Evolutionary conservation across 768 basidiomycete genomes (phyloP), one percentile per base, ranked within the genome.

Genomic region (Roridomyces roridus): DNA sequence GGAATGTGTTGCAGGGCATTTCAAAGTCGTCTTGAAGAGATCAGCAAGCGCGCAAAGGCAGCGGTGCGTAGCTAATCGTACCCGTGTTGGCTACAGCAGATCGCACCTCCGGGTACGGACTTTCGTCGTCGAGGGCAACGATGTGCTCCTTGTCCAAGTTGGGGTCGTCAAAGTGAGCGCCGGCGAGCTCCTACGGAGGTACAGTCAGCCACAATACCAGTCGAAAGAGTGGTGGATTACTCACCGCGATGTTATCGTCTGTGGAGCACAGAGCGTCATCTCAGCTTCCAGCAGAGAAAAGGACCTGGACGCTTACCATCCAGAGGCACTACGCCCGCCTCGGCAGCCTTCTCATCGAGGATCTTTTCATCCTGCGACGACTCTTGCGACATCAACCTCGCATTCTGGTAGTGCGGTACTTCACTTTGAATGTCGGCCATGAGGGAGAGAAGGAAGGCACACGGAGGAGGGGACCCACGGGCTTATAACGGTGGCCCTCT

Each of bases 21-120:
- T 74, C 71, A 11, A 82, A 79, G 63, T 87, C 86, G 65, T 89
- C 86, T 21, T 85, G 40, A 81, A 80, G n/a, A 86, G 83, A 45
- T 83, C 81, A 50, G 86, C 0, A 88, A 80, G 60, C 88, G 88
- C 12, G n/a, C 21, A 14, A 18, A 34, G n/a, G 18, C 10, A 44
- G 11, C 11, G 31, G 10, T n/a, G 12, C 1, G 9, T 17, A 20
- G 37, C 2, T 7, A 3, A 8, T 44, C 15, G 7, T 40, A 52
- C 57, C 57, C 36, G 57, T 58, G 21, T 87, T 87, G 35, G 85
- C 80, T n/a, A 87, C 86, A 43, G 84, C 84, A 42, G 83, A 82
- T 39, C 89, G 83, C 26, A 91, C 90, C 68, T 92, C 89, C 0
- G 91, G 83, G 60, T 91, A 91, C 25, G 89, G 88, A 35, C 88